A percentile compares a stretch with the other conserved stretches of the same genome.
Conservation (phyloP, 495 filamentous ascomycete genomes). For the Neurospora sp. region DNA sequence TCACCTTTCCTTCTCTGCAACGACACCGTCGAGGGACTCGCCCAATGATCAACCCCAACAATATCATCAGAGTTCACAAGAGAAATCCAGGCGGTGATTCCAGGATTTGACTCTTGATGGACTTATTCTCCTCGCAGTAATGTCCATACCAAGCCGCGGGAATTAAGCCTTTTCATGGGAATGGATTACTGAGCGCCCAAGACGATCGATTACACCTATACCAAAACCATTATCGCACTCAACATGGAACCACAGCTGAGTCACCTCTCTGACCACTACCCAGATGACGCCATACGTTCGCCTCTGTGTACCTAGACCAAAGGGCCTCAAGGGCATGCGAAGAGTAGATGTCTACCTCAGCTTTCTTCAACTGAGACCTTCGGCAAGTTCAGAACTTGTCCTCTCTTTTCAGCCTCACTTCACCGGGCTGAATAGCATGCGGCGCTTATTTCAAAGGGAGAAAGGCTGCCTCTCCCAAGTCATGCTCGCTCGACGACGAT, state of each 20-base stretch:
- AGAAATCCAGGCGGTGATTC: not conserved
- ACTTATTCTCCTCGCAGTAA: not conserved
- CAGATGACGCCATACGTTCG: not conserved
- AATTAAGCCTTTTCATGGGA: not conserved
- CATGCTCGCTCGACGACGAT: not conserved
- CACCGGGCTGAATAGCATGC: not conserved
- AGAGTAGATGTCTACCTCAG: not conserved
- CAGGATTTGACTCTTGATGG: not conserved
- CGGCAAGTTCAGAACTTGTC: not conserved
- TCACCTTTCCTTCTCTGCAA: not conserved
- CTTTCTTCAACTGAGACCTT: not conserved
- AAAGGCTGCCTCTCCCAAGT: not conserved
- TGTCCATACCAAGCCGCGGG: not conserved
- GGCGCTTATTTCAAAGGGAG: not conserved
- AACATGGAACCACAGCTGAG: not conserved
- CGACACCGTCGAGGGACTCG: not conserved
- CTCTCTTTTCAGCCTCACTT: not conserved
- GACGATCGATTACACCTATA: not conserved
- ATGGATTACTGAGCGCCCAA: not conserved
- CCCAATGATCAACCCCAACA: not conserved
- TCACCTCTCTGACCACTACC: not conserved
- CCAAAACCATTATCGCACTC: not conserved
- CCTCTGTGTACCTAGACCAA: not conserved
- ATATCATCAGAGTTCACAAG: not conserved
- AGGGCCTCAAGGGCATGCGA: not conserved